Evolutionary conservation across 2,329 filamentous ascomycete genomes (phyloP).

Genomic region (Fusarium vanettenii): DNA sequence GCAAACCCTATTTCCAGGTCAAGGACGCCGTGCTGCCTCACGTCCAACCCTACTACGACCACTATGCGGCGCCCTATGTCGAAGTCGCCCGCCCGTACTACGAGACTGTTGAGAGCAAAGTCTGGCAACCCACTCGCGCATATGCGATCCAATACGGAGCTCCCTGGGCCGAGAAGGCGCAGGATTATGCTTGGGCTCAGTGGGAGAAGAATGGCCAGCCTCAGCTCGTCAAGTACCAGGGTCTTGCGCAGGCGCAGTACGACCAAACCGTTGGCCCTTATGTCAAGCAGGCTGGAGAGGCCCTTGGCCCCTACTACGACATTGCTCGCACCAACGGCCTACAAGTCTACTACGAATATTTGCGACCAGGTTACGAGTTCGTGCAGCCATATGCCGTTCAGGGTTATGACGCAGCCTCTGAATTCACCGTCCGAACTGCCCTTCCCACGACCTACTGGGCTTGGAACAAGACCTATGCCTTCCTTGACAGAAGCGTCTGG

Average conservation of each 20-base stretch:
- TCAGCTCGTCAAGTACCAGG: conserved; percentile 74
- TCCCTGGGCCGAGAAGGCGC: conserved; percentile 76
- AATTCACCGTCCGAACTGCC: conserved; percentile 75
- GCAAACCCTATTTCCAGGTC: conserved; percentile 82
- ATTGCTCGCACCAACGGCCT: conserved; percentile 71
- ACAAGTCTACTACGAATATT: conserved; percentile 76
- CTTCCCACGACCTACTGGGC: conserved; percentile 79
- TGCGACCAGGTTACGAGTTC: conserved; percentile 81
- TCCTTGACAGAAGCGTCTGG: conserved; percentile 82
- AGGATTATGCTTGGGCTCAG: conserved; percentile 73
- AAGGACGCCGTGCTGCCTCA: conserved; percentile 76
- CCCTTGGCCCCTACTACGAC: conserved; percentile 78
- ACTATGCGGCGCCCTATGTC: conserved; percentile 86
- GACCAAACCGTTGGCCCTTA: conserved; percentile 78
- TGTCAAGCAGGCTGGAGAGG: conserved; percentile 69
- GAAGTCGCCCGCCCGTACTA: conserved; percentile 82
- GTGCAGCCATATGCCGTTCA: conserved; percentile 79
- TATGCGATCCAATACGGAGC: conserved; percentile 80
- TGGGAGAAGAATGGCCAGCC: conserved; percentile 86
- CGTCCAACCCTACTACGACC: conserved; percentile 85
- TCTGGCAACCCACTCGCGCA: conserved; percentile 76
- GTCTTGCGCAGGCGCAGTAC: conserved; percentile 73
- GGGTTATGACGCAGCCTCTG: conserved; percentile 73
- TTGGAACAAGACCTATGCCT: conserved; percentile 75
- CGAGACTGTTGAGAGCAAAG: conserved; percentile 66